Conservation (phyloP, 2,329 filamentous ascomycete genomes). For the Cladosporium sp. region DNA sequence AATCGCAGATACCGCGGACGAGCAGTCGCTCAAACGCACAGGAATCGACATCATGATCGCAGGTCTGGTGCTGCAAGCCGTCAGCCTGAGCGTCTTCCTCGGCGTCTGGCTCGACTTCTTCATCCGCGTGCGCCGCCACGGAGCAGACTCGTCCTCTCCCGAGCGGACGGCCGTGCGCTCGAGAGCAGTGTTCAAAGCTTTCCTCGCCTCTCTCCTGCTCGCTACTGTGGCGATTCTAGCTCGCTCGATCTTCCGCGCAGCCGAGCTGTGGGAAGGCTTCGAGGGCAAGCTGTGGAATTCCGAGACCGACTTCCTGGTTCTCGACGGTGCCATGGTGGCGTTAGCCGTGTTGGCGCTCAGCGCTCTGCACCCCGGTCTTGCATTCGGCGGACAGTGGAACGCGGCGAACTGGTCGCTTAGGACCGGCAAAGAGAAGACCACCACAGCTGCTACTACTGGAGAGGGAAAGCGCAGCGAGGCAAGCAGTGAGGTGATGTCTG, state of each 20-base stretch:
- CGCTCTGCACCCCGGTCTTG: slow-evolving; percentile 44
- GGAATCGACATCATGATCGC: slow-evolving; percentile 64
- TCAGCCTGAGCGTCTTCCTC: slow-evolving; percentile 54
- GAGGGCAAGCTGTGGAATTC: slow-evolving; percentile 52
- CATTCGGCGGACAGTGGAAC: slow-evolving; percentile 24
- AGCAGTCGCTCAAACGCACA: slow-evolving; percentile 22
- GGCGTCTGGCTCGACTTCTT: slow-evolving; percentile 8
- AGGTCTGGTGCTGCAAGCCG: slow-evolving; percentile 58
- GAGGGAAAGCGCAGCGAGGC: neutral
- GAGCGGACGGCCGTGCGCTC: neutral
- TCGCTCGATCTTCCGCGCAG: slow-evolving; percentile 60
- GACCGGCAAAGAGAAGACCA: neutral
- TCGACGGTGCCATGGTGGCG: slow-evolving; percentile 53
- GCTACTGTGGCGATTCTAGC: slow-evolving; percentile 60
- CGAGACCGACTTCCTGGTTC: slow-evolving; percentile 45
- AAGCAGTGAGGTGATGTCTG: neutral
- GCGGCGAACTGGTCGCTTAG: slow-evolving; percentile 22
- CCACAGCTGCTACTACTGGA: too few species aligned
- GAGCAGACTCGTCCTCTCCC: neutral
- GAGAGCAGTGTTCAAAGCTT: slow-evolving; percentile 48
- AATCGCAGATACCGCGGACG: slow-evolving; percentile 26
- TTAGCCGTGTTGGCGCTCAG: slow-evolving; percentile 45
- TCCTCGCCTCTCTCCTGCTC: slow-evolving; percentile 51
- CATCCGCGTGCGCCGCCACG: slow-evolving; percentile 1
- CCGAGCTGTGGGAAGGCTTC: slow-evolving; percentile 62